Percentiles rank a stretch among this genome's conserved stretches.
phyloP scores from a whole-genome alignment of 257 asterid genomes.

The Primulina tabacum region DNA sequence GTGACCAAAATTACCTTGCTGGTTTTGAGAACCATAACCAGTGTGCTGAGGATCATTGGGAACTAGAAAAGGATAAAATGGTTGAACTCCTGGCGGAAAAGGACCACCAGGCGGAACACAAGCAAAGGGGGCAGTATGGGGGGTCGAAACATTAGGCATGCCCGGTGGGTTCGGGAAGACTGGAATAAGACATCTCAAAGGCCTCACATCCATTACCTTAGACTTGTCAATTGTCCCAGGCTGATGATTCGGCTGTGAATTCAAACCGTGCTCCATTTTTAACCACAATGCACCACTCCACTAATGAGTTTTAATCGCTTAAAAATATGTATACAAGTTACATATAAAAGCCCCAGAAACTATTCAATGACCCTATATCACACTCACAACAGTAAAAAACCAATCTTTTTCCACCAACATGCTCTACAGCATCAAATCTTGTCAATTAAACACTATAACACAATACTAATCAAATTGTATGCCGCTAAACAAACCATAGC shows the following conservation, averaged over 20 bases:
- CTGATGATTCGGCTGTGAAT: slow-evolving; percentile 42
- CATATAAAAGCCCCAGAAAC: neutral
- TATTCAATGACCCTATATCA: slow-evolving; percentile 5
- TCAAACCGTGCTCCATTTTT: slow-evolving; percentile 72
- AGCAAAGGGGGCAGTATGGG: slow-evolving; percentile 77
- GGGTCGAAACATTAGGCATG: slow-evolving; percentile 40
- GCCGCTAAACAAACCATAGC: slow-evolving; percentile 15
- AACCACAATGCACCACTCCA: slow-evolving; percentile 22
- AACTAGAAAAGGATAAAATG: slow-evolving; percentile 70
- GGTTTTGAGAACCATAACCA: slow-evolving; percentile 27
- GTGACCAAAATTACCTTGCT: slow-evolving; percentile 32
- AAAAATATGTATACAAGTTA: neutral
- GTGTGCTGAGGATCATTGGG: slow-evolving; percentile 39
- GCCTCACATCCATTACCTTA: slow-evolving; percentile 71
- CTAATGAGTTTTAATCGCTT: slow-evolving; percentile 17
- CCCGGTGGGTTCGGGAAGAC: slow-evolving; percentile 67
- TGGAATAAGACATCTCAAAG: slow-evolving; percentile 74
- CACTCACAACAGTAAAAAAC: slow-evolving; percentile 14
- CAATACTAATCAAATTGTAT: slow-evolving; percentile 18
- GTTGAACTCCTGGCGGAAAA: slow-evolving; percentile 83
- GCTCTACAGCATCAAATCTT: slow-evolving; percentile 13
- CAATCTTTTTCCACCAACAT: neutral
- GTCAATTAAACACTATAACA: neutral
- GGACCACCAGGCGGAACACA: slow-evolving; percentile 95
- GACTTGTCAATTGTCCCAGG: slow-evolving; percentile 64